Base-by-base conservation (phyloP, 208 protist genomes). In the Hexamita inflata region DNA sequence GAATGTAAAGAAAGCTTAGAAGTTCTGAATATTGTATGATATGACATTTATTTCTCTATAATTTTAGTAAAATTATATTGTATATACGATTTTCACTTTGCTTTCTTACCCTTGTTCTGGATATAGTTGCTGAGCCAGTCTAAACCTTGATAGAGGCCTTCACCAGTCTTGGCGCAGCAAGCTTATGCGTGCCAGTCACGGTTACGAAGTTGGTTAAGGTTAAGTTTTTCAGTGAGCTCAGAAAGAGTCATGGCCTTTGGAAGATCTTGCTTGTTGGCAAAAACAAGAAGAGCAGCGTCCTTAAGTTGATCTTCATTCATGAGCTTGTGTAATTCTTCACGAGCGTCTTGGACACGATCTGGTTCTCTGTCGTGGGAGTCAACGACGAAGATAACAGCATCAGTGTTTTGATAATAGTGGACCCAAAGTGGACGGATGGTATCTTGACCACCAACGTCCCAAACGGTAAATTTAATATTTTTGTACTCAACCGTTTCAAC, bases 231-330 rank as follows among this genome's bases (percentile, higher is more conserved):
- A 19, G 83, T 85, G 28, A 92, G 68, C 68, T 92, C 89, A 35
- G 83, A 77, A 35, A 85, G 77, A 1, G 79, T 87, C 78, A 91
- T 88, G 0, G 91, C 88, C 0, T 82, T 84, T 0, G 86, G 66
- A 15, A 92, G 59, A 80, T 94, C 91, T 82, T 98, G 92, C 85
- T 98, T 98, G 90, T 98, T 98, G n/a, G 94, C 94, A 70, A 96
- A 97, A 7, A 97, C 91, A 2, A 98, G 88, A 15, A 98, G 81
- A 7, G 89, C 80, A 9, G 92, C 91, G 74, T 96, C 92, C 65
- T 90, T 84, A 26, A 98, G 89, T 81, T 97, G 92, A 68, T 96
- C 92, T 81, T 97, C 93, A 9, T 84, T 79, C n/a, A 97, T 77
- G 88, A 98, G 92, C 76, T 89, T 92, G 66, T 93, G 87, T 34